Evolutionary conservation across 495 filamentous ascomycete species (phyloP).

Genomic region (Podospora pseudocomata): DNA sequence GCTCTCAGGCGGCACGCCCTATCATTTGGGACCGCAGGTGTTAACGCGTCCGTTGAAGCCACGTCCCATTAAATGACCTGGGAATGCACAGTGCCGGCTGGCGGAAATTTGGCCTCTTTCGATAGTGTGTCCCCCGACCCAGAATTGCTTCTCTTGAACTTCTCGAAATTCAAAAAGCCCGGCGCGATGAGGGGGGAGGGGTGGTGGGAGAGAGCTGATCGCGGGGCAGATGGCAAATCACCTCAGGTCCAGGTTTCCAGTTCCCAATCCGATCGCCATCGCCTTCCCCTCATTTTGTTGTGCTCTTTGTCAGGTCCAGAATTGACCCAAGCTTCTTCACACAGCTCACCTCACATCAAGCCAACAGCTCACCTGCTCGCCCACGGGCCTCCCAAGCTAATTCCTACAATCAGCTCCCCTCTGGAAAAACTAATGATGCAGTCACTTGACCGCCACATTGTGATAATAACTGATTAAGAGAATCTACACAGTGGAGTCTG

Average conservation of each 20-base stretch:
- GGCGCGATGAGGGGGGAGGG: no score
- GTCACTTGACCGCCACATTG: conserved; percentile 21
- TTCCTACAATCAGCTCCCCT: background rate
- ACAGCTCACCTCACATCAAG: background rate
- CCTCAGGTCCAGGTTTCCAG: background rate
- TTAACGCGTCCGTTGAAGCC: conserved; percentile 21
- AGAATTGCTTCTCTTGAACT: conserved; percentile 6
- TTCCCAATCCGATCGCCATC: background rate
- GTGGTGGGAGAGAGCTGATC: background rate
- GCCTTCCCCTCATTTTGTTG: background rate
- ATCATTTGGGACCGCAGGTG: background rate
- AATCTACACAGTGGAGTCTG: conserved; percentile 17
- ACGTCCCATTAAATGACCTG: conserved; percentile 5
- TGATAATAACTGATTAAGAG: background rate
- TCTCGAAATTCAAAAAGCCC: background rate
- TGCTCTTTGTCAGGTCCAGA: background rate
- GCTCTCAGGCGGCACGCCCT: background rate
- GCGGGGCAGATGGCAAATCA: background rate
- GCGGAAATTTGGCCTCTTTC: conserved; percentile 9
- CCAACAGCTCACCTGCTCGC: background rate
- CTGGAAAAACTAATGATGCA: background rate
- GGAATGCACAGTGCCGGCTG: conserved; percentile 9
- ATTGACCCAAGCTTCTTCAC: background rate
- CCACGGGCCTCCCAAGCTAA: background rate
- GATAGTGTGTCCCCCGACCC: background rate